Evolutionary conservation across 805 yeast species (phyloP).

Genomic region (Tetrapisispora nanseiensis): DNA sequence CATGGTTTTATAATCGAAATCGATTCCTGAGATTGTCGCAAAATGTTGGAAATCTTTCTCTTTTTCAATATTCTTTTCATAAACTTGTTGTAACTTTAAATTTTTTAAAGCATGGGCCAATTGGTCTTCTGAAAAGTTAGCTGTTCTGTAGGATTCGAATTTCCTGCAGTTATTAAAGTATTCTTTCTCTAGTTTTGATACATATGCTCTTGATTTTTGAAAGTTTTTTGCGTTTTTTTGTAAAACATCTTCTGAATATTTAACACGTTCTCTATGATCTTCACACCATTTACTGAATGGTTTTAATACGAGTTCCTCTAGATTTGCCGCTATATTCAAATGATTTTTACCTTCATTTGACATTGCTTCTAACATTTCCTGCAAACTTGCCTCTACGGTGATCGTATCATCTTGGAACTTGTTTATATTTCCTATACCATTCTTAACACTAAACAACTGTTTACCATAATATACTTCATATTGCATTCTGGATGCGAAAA

Average conservation of each 20-base stretch:
- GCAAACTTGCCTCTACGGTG: constrained; percentile 33
- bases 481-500: constrained; percentile 63
- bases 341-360: constrained; percentile 55
- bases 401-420: constrained; percentile 23
- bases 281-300: constrained; percentile 71
- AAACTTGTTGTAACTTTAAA: constrained; percentile 16
- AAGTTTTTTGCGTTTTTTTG: constrained; percentile 43
- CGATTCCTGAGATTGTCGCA: constrained; percentile 23
- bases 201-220: constrained; percentile 36
- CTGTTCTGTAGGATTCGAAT: constrained; percentile 47
- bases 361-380: constrained; percentile 41
- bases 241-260: constrained; percentile 47
- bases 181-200: constrained; percentile 47
- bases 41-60: constrained; percentile 25
- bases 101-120: constrained; percentile 16
- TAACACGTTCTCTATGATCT: constrained; percentile 60
- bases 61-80: constrained; percentile 16
- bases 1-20: constrained; percentile 27
- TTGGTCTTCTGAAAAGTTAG: constrained; percentile 16
- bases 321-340: constrained; percentile 53
- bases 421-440: constrained; percentile 16
- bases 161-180: constrained; percentile 72
- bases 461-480: constrained; percentile 59
- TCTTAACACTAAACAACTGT: constrained; percentile 30
- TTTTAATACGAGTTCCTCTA: constrained; percentile 47